Evolutionary conservation across 176 grass and related monocot species (phyloP).

Genomic region (Lolium perenne): DNA sequence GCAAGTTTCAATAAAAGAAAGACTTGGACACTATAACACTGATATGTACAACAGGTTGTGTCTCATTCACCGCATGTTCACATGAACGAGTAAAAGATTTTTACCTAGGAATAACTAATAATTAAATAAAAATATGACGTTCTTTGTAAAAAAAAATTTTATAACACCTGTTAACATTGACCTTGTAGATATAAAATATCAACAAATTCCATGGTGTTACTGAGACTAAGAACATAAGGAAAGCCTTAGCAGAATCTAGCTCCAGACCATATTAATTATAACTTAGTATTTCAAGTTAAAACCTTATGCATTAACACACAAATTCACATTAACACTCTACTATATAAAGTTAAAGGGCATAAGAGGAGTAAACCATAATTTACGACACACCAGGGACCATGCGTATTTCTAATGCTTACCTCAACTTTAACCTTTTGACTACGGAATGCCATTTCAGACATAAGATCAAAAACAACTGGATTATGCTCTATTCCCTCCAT

Average conservation of each 20-base stretch:
- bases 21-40: not conserved
- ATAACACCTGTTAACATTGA: conserved; percentile 21
- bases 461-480: conserved; percentile 98
- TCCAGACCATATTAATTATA: conserved; percentile 2
- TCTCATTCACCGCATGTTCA: conserved; percentile 1
- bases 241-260: not conserved
- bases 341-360: not conserved
- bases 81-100: not conserved
- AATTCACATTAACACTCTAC: not conserved
- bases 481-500: conserved; percentile 99
- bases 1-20: conserved; percentile 14
- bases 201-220: not conserved
- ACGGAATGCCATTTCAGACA: conserved; percentile 97
- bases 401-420: conserved; percentile 53
- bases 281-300: conserved; percentile 13
- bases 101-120: conserved; percentile 10
- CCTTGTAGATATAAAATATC: conserved; percentile 4
- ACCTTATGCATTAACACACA: conserved; percentile 1
- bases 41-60: conserved; percentile 13
- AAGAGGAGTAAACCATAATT: conserved; percentile 35
- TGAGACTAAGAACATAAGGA: conserved; percentile 1
- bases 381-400: not conserved
- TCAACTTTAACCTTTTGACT: conserved; percentile 74
- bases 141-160: not conserved
- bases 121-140: not conserved